Percentiles rank a stretch among this genome's conserved stretches.
phyloP scores from a whole-genome alignment of 2,329 filamentous ascomycete species.

The Pochonia chlamydosporia region DNA sequence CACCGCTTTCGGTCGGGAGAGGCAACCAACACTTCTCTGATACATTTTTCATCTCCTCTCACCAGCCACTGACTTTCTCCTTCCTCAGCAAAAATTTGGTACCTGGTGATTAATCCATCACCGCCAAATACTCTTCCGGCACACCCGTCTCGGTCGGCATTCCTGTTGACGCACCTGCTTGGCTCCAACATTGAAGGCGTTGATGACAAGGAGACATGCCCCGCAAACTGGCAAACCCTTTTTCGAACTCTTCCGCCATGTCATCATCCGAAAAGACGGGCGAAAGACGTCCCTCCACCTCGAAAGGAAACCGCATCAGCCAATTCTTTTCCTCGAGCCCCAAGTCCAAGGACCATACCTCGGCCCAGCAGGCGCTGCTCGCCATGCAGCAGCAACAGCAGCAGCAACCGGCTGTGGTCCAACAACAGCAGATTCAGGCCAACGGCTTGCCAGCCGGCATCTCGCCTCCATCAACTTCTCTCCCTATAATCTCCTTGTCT shows the following conservation, averaged over 20 bases:
- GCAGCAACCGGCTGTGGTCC: constrained; percentile 8
- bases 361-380: constrained; percentile 62
- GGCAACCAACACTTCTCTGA: not conserved
- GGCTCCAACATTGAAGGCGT: not conserved
- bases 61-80: constrained; percentile 1
- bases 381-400: constrained; percentile 47
- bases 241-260: constrained; percentile 45
- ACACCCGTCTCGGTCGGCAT: not conserved
- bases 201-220: constrained; percentile 42
- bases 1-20: not conserved
- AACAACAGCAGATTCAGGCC: constrained; percentile 10
- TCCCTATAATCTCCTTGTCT: constrained; percentile 89
- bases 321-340: constrained; percentile 79
- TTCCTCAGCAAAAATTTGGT: not conserved
- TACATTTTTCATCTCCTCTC: not conserved
- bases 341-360: constrained; percentile 63
- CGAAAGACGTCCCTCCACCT: constrained; percentile 54
- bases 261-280: constrained; percentile 41
- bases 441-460: constrained; percentile 55
- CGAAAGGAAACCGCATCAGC: constrained; percentile 70
- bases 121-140: not conserved
- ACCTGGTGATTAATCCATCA: constrained; percentile 2
- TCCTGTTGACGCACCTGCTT: not conserved
- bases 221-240: constrained; percentile 53
- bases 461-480: constrained; percentile 65